Evolutionary conservation across 257 asterid genomes (phyloP).

Genomic region (Salvia splendens): DNA sequence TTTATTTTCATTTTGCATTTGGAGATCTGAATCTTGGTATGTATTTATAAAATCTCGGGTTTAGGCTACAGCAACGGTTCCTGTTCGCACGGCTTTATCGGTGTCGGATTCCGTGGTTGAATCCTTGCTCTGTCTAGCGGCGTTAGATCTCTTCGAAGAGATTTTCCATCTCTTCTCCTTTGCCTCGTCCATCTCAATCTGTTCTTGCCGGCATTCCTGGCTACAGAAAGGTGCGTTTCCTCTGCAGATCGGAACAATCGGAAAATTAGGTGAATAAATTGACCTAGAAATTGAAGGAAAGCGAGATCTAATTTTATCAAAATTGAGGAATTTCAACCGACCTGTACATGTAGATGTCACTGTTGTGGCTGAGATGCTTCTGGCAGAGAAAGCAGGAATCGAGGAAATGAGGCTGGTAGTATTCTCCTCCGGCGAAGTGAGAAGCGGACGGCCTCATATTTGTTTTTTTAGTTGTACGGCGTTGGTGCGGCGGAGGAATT

Average conservation of each 20-base stretch:
- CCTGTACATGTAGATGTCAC: conserved; percentile 73
- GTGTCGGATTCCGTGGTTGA: conserved; percentile 39
- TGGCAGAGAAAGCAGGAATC: conserved; percentile 61
- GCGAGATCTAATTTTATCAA: neutral
- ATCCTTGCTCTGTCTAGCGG: conserved; percentile 51
- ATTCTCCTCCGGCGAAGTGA: conserved; percentile 35
- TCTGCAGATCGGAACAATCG: conserved; percentile 36
- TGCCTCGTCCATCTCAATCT: conserved; percentile 59
- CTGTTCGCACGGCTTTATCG: conserved; percentile 52
- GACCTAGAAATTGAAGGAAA: neutral
- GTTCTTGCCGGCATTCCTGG: conserved; percentile 67
- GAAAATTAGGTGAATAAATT: neutral
- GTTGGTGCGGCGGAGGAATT: neutral
- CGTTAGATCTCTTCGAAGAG: conserved; percentile 53
- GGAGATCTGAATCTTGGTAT: neutral
- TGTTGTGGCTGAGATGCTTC: conserved; percentile 43
- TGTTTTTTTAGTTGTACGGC: neutral
- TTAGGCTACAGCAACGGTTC: conserved; percentile 80
- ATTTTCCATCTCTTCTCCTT: conserved; percentile 44
- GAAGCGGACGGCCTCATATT: conserved; percentile 40
- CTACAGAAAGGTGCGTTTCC: conserved; percentile 68
- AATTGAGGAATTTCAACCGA: conserved; percentile 5
- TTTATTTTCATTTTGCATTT: neutral
- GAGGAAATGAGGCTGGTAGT: conserved; percentile 48
- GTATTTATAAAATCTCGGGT: neutral